Percentiles rank a stretch among this genome's conserved stretches.
Conservation (phyloP, 495 filamentous ascomycete genomes). For the Lichenothelia convexa region DNA sequence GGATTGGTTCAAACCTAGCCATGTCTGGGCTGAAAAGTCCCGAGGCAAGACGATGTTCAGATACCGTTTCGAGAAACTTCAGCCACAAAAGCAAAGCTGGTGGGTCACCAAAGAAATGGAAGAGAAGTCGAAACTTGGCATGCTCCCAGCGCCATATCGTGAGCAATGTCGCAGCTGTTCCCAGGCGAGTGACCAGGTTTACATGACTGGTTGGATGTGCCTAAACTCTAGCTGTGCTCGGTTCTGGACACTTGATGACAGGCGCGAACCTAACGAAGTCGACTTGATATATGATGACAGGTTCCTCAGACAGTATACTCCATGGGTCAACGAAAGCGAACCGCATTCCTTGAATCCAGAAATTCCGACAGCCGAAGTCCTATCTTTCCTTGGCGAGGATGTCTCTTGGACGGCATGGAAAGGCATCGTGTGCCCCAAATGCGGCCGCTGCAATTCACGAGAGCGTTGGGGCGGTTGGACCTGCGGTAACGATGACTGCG, state of each 20-base stretch:
- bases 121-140: slow-evolving; percentile 4
- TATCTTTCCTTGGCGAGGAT: slow-evolving; percentile 16
- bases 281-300: slow-evolving; percentile 33
- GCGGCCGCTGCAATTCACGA: slow-evolving; percentile 43
- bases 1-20: slow-evolving; percentile 52
- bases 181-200: slow-evolving; percentile 25
- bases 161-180: slow-evolving; percentile 25
- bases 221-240: slow-evolving; percentile 33
- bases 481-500: slow-evolving; percentile 36
- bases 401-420: slow-evolving; percentile 28
- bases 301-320: slow-evolving; percentile 35
- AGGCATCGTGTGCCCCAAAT: slow-evolving; percentile 60
- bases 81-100: slow-evolving; percentile 44
- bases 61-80: slow-evolving; percentile 54
- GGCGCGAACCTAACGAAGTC: slow-evolving; percentile 7
- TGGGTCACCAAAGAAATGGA: slow-evolving; percentile 31
- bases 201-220: slow-evolving; percentile 51
- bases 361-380: slow-evolving; percentile 22
- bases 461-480: slow-evolving; percentile 44
- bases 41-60: slow-evolving; percentile 29
- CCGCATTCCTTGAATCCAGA: slow-evolving; percentile 22
- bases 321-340: slow-evolving; percentile 21
- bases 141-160: slow-evolving; percentile 1
- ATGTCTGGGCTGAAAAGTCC: slow-evolving; percentile 51
- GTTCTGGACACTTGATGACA: slow-evolving; percentile 35